These are phyloP conservation scores for Hanseniaspora mollemarum DNA, from an alignment of 805 yeast species.

Conservation along the genomic window DNA sequence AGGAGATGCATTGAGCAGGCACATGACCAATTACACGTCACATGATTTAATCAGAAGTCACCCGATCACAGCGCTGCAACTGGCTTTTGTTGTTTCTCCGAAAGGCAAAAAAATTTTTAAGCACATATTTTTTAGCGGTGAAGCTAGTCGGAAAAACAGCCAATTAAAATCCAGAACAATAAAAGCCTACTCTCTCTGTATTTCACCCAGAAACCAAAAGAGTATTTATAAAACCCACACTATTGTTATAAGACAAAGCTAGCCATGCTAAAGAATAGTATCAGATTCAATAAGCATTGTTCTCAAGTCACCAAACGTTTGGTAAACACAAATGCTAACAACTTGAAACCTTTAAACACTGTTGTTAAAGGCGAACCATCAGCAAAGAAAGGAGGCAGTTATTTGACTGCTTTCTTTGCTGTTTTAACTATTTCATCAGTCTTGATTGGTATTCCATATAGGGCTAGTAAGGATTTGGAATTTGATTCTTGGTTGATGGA, in stretches of 20 bases:
- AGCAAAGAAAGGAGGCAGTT: background rate
- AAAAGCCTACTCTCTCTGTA: too few species aligned
- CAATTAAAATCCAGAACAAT: too few species aligned
- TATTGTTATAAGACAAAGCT: too few species aligned
- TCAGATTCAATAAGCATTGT: background rate
- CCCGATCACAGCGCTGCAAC: background rate
- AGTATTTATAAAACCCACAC: too few species aligned
- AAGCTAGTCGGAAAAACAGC: too few species aligned
- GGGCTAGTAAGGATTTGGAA: conserved; percentile 4
- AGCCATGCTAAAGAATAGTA: conserved; percentile 5
- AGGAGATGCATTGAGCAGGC: too few species aligned
- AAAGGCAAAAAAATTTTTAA: background rate
- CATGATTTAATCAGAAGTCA: too few species aligned
- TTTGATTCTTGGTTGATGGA: conserved; percentile 11
- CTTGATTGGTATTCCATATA: background rate
- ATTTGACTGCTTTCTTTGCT: background rate
- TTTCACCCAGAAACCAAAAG: too few species aligned
- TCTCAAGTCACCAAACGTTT: background rate
- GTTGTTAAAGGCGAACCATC: background rate
- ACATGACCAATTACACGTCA: too few species aligned
- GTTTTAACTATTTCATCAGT: background rate
- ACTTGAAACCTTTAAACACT: background rate
- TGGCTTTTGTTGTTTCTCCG: background rate
- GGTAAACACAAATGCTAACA: background rate
- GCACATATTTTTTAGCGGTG: background rate